Conservation (phyloP, 108 stramenopile species). For the Heterococcus sp. region DNA sequence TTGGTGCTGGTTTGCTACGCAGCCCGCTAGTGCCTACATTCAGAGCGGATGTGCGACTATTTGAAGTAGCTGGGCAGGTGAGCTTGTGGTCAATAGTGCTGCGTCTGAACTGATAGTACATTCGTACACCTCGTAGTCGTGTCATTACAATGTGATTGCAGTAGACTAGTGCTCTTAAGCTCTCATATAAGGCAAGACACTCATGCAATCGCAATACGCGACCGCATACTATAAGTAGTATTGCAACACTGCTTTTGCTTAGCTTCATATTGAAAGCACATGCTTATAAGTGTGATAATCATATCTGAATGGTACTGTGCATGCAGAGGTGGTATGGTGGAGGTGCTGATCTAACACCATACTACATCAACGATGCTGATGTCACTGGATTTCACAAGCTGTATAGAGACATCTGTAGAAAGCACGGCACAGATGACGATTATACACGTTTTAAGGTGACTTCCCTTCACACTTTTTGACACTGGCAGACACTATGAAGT, state of each 20-base stretch:
- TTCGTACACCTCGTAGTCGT: not conserved
- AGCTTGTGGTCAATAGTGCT: not conserved
- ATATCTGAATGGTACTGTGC: not conserved
- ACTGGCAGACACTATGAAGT: no score
- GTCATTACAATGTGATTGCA: not conserved
- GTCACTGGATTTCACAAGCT: slow-evolving; percentile 69
- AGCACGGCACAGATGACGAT: slow-evolving; percentile 47
- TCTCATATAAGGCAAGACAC: not conserved
- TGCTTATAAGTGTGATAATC: not conserved
- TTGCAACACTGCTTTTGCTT: no score
- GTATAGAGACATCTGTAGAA: slow-evolving; percentile 65
- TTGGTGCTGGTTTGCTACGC: no score
- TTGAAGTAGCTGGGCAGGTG: slow-evolving; percentile 34
- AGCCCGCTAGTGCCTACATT: slow-evolving; percentile 64
- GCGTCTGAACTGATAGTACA: not conserved
- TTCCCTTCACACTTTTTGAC: no score
- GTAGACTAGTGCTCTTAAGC: not conserved
- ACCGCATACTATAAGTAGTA: no score
- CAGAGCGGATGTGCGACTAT: slow-evolving; percentile 81
- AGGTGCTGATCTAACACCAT: slow-evolving; percentile 84
- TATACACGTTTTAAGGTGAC: not conserved
- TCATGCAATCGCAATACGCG: not conserved
- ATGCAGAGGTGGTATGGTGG: slow-evolving; percentile 69
- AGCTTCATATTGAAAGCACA: no score
- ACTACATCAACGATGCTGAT: slow-evolving; percentile 79